Evolutionary conservation across 2,329 filamentous ascomycete species (phyloP).

Genomic region (Bipolaris sorokiniana): DNA sequence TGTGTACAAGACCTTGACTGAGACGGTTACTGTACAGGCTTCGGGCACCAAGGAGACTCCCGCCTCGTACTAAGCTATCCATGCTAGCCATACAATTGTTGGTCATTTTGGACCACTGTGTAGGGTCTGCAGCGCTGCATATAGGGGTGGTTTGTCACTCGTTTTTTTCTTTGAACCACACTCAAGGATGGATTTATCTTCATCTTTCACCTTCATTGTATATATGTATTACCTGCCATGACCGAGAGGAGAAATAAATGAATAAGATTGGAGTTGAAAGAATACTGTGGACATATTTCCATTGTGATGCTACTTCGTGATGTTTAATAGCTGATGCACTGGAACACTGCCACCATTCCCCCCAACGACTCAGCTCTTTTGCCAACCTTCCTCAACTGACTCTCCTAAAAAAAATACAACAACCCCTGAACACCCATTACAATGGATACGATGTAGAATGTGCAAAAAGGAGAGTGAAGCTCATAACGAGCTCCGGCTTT

Average conservation of each 20-base stretch:
- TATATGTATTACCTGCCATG: constrained; percentile 1
- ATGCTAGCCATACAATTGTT: too few species aligned
- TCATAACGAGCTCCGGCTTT: constrained; percentile 4
- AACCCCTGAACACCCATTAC: not conserved
- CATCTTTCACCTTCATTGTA: constrained; percentile 9
- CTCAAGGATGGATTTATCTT: not conserved
- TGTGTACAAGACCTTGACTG: constrained; percentile 31
- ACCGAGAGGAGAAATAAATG: too few species aligned
- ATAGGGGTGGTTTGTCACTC: not conserved
- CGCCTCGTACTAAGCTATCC: constrained; percentile 4
- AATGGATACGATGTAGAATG: too few species aligned
- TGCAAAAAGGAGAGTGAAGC: constrained; percentile 4
- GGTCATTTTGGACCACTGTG: too few species aligned
- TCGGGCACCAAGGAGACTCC: constrained; percentile 5
- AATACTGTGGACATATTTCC: not conserved
- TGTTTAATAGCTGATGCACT: not conserved
- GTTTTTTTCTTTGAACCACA: not conserved
- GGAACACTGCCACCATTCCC: too few species aligned
- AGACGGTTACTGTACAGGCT: constrained; percentile 30
- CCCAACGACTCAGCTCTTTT: not conserved
- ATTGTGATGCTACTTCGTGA: not conserved
- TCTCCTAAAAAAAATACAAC: not conserved
- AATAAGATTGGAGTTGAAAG: too few species aligned
- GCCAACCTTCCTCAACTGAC: not conserved
- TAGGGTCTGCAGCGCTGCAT: not conserved